These are phyloP conservation scores for Dryas octopetala DNA, from an alignment of 306 rosid genomes.

Conservation along the genomic window DNA sequence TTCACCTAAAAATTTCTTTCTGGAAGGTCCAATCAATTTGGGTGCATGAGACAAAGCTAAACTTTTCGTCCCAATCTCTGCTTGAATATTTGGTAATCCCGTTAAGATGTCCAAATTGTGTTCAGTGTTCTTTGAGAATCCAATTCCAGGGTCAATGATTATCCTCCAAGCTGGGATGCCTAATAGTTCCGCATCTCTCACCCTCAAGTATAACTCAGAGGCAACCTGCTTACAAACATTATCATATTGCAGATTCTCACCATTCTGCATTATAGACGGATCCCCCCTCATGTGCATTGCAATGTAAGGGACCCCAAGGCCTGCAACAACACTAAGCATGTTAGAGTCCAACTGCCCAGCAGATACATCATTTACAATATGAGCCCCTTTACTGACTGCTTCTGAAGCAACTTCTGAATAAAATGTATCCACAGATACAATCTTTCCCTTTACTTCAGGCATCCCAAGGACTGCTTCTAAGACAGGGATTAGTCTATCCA, in stretches of 20 bases:
- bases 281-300: constrained; percentile 99
- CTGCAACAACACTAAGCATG: constrained; percentile 76
- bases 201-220: constrained; percentile 52
- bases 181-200: constrained; percentile 67
- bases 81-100: constrained; percentile 58
- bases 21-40: constrained; percentile 76
- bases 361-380: constrained; percentile 73
- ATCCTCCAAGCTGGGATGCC: constrained; percentile 94
- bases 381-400: constrained; percentile 82
- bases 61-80: constrained; percentile 56
- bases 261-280: constrained; percentile 75
- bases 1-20: constrained; percentile 79
- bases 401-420: constrained; percentile 80
- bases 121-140: constrained; percentile 80
- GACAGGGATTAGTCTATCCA: constrained; percentile 72
- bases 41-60: constrained; percentile 78
- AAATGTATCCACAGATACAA: constrained; percentile 84
- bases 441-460: constrained; percentile 77
- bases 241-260: constrained; percentile 65
- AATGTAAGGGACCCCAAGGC: constrained; percentile 76
- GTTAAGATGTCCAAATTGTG: constrained; percentile 60
- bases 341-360: constrained; percentile 67
- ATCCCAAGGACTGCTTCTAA: constrained; percentile 62
- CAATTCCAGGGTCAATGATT: constrained; percentile 80
- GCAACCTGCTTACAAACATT: constrained; percentile 69